Percentiles rank a stretch among this genome's conserved stretches.
Evolutionary conservation across 176 grass and related monocot species (phyloP).

Genomic region (Poa pratensis): DNA sequence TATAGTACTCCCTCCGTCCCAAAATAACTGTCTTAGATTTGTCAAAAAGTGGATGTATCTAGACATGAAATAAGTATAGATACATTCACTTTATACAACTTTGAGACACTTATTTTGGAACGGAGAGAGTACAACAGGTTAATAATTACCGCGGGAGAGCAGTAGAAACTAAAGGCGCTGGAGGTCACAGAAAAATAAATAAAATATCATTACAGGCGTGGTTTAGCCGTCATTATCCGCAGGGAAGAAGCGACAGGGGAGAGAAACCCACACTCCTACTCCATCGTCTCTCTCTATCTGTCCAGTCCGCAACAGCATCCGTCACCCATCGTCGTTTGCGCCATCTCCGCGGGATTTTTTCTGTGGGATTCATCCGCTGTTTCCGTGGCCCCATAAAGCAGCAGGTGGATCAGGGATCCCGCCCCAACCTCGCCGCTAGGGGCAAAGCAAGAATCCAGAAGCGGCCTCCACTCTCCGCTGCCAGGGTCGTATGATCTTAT

Average conservation of each 20-base stretch:
- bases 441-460: background rate
- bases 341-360: conserved; percentile 8
- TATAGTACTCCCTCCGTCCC: too few species aligned
- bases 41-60: too few species aligned
- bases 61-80: too few species aligned
- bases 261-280: conserved; percentile 6
- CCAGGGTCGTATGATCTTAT: background rate
- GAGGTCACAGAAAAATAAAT: background rate
- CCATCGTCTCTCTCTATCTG: background rate
- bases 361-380: conserved; percentile 9
- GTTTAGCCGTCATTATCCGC: background rate
- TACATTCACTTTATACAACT: too few species aligned
- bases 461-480: background rate
- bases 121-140: background rate
- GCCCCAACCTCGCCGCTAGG: conserved; percentile 1
- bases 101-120: too few species aligned
- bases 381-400: conserved; percentile 7
- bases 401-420: background rate
- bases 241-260: conserved; percentile 8
- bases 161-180: background rate
- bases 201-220: background rate
- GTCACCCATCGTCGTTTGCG: conserved; percentile 21
- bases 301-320: conserved; percentile 11
- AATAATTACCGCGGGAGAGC: background rate
- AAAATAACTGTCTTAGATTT: too few species aligned